phyloP scores from a whole-genome alignment of 2,329 filamentous ascomycete genomes.

The Nemania sp. region DNA sequence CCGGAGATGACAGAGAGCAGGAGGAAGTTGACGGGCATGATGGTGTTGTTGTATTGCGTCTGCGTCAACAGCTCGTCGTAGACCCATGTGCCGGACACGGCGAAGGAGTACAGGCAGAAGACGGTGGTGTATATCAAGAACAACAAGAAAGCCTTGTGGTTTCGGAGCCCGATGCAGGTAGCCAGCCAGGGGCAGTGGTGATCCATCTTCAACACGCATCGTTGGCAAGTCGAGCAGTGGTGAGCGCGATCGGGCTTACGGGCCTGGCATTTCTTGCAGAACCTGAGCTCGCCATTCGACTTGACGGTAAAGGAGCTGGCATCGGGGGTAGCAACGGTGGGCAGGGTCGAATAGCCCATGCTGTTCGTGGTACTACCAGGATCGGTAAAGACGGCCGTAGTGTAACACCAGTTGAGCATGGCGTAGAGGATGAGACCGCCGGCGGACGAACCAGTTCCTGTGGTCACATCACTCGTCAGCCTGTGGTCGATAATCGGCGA shows the following conservation, averaged over 20 bases:
- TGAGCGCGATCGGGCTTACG: constrained; percentile 95
- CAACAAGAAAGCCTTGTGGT: constrained; percentile 93
- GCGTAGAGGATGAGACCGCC: constrained; percentile 73
- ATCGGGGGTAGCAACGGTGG: constrained; percentile 65
- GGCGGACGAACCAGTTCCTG: constrained; percentile 61
- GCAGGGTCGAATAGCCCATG: constrained; percentile 78
- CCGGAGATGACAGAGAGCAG: constrained; percentile 84
- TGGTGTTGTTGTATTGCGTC: constrained; percentile 70
- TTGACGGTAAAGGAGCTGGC: constrained; percentile 88
- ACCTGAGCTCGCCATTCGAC: constrained; percentile 82
- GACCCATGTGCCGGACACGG: constrained; percentile 78
- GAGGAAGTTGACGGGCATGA: constrained; percentile 90
- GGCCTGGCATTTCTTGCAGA: constrained; percentile 96
- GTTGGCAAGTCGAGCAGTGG: constrained; percentile 92
- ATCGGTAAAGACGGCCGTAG: constrained; percentile 87
- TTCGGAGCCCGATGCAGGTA: constrained; percentile 89
- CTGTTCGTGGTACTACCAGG: constrained; percentile 73
- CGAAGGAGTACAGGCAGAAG: constrained; percentile 82
- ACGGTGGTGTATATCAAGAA: constrained; percentile 89
- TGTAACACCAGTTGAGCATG: constrained; percentile 87
- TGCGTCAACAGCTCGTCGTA: constrained; percentile 81
- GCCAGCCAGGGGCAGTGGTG: constrained; percentile 99
- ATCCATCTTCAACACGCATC: constrained; percentile 98
- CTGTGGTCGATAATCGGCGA: neutral
- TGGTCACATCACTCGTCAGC: constrained; percentile 6